These are phyloP conservation scores for Parasitella parasitica DNA, from an alignment of 371 early-diverging fungal genomes.

Conservation along the genomic window DNA sequence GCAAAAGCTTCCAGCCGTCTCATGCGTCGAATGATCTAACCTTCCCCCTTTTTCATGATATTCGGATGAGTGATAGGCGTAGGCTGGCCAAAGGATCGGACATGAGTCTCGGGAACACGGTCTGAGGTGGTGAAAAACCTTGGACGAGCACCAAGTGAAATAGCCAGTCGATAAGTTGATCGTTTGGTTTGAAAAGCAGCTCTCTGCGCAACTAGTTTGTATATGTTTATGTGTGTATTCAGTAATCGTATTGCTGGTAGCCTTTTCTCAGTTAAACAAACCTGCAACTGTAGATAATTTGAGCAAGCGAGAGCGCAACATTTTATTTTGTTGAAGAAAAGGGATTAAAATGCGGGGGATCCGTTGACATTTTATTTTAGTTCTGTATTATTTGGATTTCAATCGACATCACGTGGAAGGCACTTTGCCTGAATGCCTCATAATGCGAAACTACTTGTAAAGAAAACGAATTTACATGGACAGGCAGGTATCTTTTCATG, in stretches of 20 bases:
- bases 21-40: conserved; percentile 29
- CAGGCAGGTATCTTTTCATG: too few species aligned
- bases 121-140: conserved; percentile 2
- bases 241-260: neutral
- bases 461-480: neutral
- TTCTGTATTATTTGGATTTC: neutral
- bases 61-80: conserved; percentile 71
- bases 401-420: neutral
- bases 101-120: conserved; percentile 37
- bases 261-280: neutral
- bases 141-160: neutral
- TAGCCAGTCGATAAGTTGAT: neutral
- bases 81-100: conserved; percentile 75
- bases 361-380: neutral
- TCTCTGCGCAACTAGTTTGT: conserved; percentile 5
- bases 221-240: neutral
- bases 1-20: neutral
- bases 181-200: neutral
- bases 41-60: conserved; percentile 69
- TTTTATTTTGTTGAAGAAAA: neutral
- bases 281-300: conserved; percentile 6
- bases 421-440: neutral
- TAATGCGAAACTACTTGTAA: neutral
- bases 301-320: conserved; percentile 9
- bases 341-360: conserved; percentile 4